Conservation (phyloP, 139 green algal species). For the Limnomonas spitsbergensis region DNA sequence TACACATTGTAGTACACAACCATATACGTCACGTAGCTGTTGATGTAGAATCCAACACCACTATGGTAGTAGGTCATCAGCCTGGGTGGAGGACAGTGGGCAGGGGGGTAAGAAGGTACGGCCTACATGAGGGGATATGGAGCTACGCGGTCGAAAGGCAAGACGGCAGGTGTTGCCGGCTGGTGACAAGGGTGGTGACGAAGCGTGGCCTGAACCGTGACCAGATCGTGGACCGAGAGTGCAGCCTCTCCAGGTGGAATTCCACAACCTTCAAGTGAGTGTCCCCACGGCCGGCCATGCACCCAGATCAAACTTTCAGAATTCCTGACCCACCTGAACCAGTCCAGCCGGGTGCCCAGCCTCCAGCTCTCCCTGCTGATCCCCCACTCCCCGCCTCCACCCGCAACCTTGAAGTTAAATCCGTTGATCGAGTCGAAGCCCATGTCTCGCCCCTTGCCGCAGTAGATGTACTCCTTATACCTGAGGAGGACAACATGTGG, state of each 20-base stretch:
- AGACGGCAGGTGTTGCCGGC: too few relatives aligned
- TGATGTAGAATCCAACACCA: constrained; percentile 44
- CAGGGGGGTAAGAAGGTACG: background rate
- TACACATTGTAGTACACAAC: constrained; percentile 46
- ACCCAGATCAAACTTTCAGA: too few relatives aligned
- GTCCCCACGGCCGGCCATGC: too few relatives aligned
- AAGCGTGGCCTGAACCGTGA: too few relatives aligned
- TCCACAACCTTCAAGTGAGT: too few relatives aligned
- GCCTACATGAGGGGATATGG: too few relatives aligned
- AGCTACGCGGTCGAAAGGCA: too few relatives aligned
- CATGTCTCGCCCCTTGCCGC: constrained; percentile 85
- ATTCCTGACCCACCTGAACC: constrained; percentile 22
- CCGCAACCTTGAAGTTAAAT: constrained; percentile 83
- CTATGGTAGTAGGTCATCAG: constrained; percentile 45
- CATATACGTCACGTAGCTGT: constrained; percentile 35
- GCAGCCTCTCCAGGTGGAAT: too few relatives aligned
- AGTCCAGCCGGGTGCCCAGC: constrained; percentile 51
- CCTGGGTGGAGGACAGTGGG: too few relatives aligned
- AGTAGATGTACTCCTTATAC: constrained; percentile 54
- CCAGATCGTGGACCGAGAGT: too few relatives aligned
- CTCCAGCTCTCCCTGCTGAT: constrained; percentile 72
- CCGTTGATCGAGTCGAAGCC: constrained; percentile 88
- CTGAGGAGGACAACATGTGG: too few relatives aligned
- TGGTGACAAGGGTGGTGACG: too few relatives aligned
- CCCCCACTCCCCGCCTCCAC: constrained; percentile 80